Evolutionary conservation across 1,284 basidiomycete genomes (phyloP).

Genomic region (Rhodotorula sp.): DNA sequence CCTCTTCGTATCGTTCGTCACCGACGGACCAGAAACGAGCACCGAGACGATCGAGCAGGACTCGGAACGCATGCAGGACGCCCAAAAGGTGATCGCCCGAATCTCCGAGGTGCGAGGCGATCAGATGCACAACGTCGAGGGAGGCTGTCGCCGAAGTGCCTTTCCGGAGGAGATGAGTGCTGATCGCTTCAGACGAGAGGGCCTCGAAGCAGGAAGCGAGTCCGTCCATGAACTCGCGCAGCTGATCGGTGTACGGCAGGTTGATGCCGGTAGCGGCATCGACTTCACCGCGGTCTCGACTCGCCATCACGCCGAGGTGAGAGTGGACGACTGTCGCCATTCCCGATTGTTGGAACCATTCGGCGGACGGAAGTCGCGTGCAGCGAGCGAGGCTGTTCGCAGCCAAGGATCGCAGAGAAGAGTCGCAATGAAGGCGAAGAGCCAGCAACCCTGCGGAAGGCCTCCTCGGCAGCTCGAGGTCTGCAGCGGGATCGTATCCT

Average conservation of each 20-base stretch:
- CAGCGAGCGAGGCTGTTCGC: constrained; percentile 47
- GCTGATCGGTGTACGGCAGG: constrained; percentile 24
- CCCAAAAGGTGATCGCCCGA: constrained; percentile 32
- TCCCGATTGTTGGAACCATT: constrained; percentile 8
- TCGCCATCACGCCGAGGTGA: constrained; percentile 35
- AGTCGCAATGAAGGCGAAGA: constrained; percentile 58
- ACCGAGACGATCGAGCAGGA: constrained; percentile 27
- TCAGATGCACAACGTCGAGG: constrained; percentile 38
- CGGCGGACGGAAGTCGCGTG: background rate
- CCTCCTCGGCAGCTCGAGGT: constrained; percentile 3
- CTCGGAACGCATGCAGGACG: constrained; percentile 35
- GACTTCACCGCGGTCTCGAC: constrained; percentile 28
- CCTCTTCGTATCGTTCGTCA: constrained; percentile 37
- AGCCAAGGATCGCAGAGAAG: constrained; percentile 62
- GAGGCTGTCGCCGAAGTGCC: background rate
- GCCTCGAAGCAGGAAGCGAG: constrained; percentile 21
- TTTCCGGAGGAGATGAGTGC: constrained; percentile 18
- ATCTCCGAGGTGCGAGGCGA: constrained; percentile 41
- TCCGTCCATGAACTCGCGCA: constrained; percentile 30
- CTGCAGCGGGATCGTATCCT: constrained; percentile 1
- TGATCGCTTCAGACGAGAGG: constrained; percentile 29
- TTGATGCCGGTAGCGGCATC: constrained; percentile 20
- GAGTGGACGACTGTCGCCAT: constrained; percentile 26
- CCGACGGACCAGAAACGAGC: constrained; percentile 31
- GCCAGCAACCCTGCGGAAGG: constrained; percentile 59